Percentiles rank a stretch among this genome's conserved stretches.
phyloP scores from a whole-genome alignment of 768 basidiomycete genomes.

The Pisolithus orientalis region DNA sequence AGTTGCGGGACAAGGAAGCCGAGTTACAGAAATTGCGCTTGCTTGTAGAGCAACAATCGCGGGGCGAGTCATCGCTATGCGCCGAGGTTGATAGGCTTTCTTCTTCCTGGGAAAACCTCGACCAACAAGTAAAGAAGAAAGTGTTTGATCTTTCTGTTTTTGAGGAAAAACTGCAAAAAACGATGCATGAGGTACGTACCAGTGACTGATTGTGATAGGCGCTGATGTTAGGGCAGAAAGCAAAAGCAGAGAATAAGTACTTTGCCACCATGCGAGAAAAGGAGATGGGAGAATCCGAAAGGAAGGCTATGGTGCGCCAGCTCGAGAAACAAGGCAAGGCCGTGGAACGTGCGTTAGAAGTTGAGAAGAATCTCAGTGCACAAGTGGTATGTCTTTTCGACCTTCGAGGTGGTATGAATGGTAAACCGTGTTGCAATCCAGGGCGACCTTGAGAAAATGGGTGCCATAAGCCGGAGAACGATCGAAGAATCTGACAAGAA shows the following conservation, averaged over 20 bases:
- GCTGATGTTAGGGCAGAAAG: conserved; percentile 52
- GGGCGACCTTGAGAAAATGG: conserved; percentile 42
- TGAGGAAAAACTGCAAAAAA: conserved; percentile 68
- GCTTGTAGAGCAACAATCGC: conserved; percentile 50
- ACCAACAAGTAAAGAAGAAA: conserved; percentile 77
- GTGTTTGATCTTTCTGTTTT: conserved; percentile 70
- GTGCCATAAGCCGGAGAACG: conserved; percentile 25
- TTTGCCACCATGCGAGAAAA: conserved; percentile 86
- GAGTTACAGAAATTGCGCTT: conserved; percentile 59
- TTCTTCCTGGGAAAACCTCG: conserved; percentile 78
- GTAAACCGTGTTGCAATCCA: conserved; percentile 12
- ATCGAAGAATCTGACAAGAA: conserved; percentile 22
- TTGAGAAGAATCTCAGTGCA: conserved; percentile 50
- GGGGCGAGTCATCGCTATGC: conserved; percentile 76
- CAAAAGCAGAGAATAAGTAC: conserved; percentile 93
- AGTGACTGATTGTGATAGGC: not conserved
- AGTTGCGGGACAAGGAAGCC: conserved; percentile 61
- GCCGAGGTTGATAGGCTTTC: conserved; percentile 83
- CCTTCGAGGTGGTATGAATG: not conserved
- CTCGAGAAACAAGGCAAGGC: conserved; percentile 55
- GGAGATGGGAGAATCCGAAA: conserved; percentile 73
- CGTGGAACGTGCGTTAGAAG: conserved; percentile 59
- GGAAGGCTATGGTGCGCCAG: conserved; percentile 53
- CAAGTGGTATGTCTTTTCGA: conserved; percentile 49
- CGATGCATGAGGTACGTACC: conserved; percentile 56